phyloP scores from a whole-genome alignment of 371 early-diverging fungal species.

The Catenaria anguillulae region DNA sequence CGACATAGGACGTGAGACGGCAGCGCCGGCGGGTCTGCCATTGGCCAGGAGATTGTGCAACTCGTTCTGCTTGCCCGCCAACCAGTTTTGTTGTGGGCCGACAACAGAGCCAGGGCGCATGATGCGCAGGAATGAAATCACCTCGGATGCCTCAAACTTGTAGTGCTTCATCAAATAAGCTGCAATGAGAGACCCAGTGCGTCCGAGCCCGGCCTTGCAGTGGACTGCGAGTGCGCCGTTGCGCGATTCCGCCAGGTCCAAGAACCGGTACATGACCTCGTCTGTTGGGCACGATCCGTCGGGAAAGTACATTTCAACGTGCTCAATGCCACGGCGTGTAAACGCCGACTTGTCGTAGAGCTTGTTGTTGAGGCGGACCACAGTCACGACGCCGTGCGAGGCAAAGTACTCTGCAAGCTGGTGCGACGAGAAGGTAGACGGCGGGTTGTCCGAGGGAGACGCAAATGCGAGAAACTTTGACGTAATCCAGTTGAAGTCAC shows the following conservation, averaged over 20 bases:
- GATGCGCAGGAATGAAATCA: conserved; percentile 36
- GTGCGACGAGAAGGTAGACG: background rate
- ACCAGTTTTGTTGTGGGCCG: conserved; percentile 50
- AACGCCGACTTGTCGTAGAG: conserved; percentile 35
- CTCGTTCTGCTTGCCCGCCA: conserved; percentile 11
- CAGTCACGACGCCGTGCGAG: conserved; percentile 18
- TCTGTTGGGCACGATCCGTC: conserved; percentile 48
- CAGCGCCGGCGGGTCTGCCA: background rate
- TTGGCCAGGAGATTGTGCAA: background rate
- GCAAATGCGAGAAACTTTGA: conserved; percentile 46
- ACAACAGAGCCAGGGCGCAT: conserved; percentile 49
- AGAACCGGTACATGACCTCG: conserved; percentile 32
- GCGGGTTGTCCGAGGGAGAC: conserved; percentile 27
- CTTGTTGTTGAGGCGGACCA: conserved; percentile 43
- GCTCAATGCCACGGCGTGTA: conserved; percentile 33
- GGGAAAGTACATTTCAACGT: conserved; percentile 42
- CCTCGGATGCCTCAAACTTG: conserved; percentile 37
- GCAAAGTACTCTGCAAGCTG: conserved; percentile 18
- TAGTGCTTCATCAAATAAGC: conserved; percentile 46
- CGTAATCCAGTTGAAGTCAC: conserved; percentile 51
- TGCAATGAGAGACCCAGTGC: conserved; percentile 58
- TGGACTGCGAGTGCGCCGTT: conserved; percentile 44
- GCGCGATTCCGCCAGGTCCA: conserved; percentile 31
- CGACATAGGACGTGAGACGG: background rate
- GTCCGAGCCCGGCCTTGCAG: conserved; percentile 61